Conservation (phyloP, 2,329 filamentous ascomycete species). For the Pyrenophora tritici-repentis region DNA sequence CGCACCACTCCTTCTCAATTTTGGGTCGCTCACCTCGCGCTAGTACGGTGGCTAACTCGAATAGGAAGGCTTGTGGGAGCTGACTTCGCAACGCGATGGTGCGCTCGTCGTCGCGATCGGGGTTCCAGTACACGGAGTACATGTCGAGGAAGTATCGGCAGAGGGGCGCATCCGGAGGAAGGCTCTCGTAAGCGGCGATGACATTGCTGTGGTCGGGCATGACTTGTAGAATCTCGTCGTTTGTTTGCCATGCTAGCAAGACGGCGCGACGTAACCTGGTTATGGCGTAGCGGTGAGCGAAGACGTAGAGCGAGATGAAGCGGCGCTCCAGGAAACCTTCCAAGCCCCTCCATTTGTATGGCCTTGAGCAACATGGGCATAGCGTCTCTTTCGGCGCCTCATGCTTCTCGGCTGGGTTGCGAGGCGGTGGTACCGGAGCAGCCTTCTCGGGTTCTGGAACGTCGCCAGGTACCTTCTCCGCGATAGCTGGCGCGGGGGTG, state of each 20-base stretch:
- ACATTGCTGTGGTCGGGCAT: conserved; percentile 47
- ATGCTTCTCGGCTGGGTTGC: conserved; percentile 40
- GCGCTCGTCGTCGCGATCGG: conserved; percentile 40
- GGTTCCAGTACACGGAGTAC: conserved; percentile 46
- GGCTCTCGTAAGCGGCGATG: conserved; percentile 40
- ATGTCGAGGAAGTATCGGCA: conserved; percentile 46
- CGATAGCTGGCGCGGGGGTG: conserved; percentile 21
- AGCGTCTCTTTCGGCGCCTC: conserved; percentile 44
- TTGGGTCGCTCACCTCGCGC: conserved; percentile 42
- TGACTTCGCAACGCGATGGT: conserved; percentile 39
- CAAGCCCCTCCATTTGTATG: conserved; percentile 45
- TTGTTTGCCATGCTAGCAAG: conserved; percentile 43
- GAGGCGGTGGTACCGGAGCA: conserved; percentile 27
- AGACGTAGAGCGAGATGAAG: conserved; percentile 44
- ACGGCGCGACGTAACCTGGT: conserved; percentile 40
- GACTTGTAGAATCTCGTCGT: conserved; percentile 44
- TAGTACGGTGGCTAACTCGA: conserved; percentile 41
- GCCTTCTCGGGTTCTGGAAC: conserved; percentile 31
- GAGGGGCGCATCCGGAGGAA: conserved; percentile 37
- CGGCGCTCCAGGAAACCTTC: conserved; percentile 45
- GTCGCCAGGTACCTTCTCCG: conserved; percentile 41
- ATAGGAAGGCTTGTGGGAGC: conserved; percentile 42
- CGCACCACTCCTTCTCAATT: conserved; percentile 45
- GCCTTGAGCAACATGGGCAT: conserved; percentile 43
- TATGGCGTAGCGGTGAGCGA: conserved; percentile 41